Conservation (phyloP, 2,329 filamentous ascomycete genomes). For the Didymella arachidicola region DNA sequence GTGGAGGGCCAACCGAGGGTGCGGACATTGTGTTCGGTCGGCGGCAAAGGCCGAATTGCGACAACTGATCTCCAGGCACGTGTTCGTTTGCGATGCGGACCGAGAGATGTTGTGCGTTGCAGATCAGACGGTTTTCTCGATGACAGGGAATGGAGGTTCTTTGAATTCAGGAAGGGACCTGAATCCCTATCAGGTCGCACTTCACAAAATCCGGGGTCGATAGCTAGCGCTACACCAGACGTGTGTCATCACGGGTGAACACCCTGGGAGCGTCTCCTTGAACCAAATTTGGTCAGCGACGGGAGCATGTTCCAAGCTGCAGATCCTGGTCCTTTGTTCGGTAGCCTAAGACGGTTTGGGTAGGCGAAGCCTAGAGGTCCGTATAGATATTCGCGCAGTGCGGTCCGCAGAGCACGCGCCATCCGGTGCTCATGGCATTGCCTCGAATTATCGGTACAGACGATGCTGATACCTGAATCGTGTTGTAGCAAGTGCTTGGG, state of each 20-base stretch:
- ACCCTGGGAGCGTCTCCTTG: not conserved
- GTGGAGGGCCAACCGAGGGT: not conserved
- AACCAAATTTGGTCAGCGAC: not conserved
- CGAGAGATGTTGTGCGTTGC: not conserved
- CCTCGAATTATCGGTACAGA: not conserved
- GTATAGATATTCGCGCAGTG: not conserved
- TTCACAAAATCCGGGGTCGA: not conserved
- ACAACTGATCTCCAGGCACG: not conserved
- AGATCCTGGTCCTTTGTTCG: not conserved
- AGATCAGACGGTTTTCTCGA: not conserved
- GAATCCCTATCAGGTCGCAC: not conserved
- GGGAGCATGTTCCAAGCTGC: not conserved
- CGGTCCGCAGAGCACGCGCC: not conserved
- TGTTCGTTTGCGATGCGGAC: not conserved
- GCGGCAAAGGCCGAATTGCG: not conserved
- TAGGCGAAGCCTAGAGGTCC: not conserved
- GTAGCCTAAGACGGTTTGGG: not conserved
- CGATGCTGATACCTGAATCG: not conserved
- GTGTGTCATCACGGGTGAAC: not conserved
- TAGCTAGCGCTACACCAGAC: not conserved
- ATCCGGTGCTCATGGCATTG: not conserved
- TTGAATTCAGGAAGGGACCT: not conserved
- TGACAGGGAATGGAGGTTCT: not conserved
- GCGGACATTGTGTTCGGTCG: not conserved
- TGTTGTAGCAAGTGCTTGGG: not conserved